Conservation (phyloP, 2,329 filamentous ascomycete genomes). For the Alternaria infectoria region DNA sequence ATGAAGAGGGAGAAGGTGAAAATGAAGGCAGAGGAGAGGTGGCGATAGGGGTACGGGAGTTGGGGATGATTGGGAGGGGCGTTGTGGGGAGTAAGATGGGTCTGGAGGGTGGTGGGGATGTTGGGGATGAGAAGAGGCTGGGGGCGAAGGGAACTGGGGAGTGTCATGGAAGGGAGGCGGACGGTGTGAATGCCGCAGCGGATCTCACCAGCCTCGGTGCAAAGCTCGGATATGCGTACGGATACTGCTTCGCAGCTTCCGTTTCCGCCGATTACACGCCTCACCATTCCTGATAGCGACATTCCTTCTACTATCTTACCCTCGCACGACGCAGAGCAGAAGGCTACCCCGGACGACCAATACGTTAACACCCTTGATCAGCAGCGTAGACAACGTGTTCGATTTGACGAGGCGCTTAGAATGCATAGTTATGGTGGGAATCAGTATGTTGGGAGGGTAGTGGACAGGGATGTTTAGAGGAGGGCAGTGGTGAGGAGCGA, state of each 20-base stretch:
- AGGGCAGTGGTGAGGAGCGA: rapidly evolving
- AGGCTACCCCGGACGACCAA: no score
- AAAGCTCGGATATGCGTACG: no score
- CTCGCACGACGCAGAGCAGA: no score
- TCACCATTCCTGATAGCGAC: not conserved
- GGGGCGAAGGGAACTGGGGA: no score
- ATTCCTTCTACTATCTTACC: rapidly evolving
- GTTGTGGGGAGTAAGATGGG: rapidly evolving
- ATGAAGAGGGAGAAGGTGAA: not conserved
- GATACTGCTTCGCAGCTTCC: no score
- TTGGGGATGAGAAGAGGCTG: no score
- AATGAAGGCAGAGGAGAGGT: not conserved
- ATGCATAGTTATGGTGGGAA: not conserved
- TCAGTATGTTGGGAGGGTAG: not conserved
- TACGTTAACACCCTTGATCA: no score
- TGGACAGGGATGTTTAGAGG: not conserved
- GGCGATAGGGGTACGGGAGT: not conserved
- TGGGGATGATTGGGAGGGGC: not conserved
- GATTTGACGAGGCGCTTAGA: not conserved
- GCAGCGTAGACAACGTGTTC: not conserved
- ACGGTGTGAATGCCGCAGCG: no score
- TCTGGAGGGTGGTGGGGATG: rapidly evolving
- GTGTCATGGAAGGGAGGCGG: no score
- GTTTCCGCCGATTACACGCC: no score
- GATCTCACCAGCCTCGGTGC: no score